These are phyloP conservation scores for Thermomucor indicae-seudaticae DNA, from an alignment of 371 early-diverging fungal genomes.

Conservation along the genomic window DNA sequence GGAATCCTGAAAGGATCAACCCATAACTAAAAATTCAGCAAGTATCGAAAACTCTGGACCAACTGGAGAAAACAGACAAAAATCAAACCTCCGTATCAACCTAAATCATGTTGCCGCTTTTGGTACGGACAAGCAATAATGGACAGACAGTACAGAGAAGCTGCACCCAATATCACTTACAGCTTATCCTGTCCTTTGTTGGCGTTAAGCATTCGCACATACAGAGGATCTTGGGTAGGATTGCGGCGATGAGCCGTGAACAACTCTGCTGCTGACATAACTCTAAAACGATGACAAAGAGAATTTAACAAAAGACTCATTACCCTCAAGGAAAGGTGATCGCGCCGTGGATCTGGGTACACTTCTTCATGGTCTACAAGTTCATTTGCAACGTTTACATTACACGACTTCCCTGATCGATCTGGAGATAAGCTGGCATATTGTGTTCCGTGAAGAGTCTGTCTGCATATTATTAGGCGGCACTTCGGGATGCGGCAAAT, in stretches of 20 bases:
- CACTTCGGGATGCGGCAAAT: conserved; percentile 33
- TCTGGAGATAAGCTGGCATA: conserved; percentile 23
- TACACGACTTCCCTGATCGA: conserved; percentile 21
- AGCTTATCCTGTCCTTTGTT: conserved; percentile 20
- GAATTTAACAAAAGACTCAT: background rate
- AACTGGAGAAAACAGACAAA: too few relatives aligned
- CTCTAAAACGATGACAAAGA: background rate
- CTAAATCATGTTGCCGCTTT: background rate
- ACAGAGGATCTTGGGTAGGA: conserved; percentile 19
- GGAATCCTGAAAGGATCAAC: too few relatives aligned
- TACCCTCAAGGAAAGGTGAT: background rate
- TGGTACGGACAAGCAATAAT: background rate
- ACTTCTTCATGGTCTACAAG: conserved; percentile 6
- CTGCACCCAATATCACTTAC: conserved; percentile 20
- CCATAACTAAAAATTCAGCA: too few relatives aligned
- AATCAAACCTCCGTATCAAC: too few relatives aligned
- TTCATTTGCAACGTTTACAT: conserved; percentile 6
- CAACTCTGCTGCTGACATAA: too few relatives aligned
- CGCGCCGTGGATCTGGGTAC: background rate
- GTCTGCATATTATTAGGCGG: conserved; percentile 34
- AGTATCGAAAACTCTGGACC: too few relatives aligned
- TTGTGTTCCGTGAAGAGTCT: conserved; percentile 20
- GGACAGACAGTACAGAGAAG: background rate
- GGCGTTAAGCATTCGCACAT: conserved; percentile 22
- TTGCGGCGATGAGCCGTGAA: too few relatives aligned